Percentiles rank a stretch among this genome's conserved stretches.
These are phyloP conservation scores for Fonsecaea nubica DNA, from an alignment of 2,329 filamentous ascomycete genomes.

Conservation along the genomic window DNA sequence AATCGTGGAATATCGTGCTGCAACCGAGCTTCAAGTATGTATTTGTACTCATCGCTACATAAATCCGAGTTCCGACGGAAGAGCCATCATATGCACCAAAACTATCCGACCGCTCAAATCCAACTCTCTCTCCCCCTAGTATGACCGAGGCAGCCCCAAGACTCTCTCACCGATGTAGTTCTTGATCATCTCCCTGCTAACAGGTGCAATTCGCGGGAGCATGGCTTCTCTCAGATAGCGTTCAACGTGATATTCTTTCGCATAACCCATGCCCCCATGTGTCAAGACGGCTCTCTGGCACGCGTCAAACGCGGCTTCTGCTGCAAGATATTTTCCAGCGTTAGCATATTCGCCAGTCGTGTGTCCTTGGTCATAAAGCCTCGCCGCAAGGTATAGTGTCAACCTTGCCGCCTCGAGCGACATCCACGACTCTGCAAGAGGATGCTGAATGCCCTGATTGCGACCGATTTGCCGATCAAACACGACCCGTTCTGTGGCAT, in stretches of 20 bases:
- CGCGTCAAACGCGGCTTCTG: slow-evolving; percentile 66
- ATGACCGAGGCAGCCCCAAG: slow-evolving; percentile 51
- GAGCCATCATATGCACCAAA: no score
- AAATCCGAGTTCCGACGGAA: no score
- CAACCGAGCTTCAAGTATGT: no score
- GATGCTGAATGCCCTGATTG: slow-evolving; percentile 67
- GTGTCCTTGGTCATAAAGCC: slow-evolving; percentile 62
- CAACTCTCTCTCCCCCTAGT: slow-evolving; percentile 40
- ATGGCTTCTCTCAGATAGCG: slow-evolving; percentile 65
- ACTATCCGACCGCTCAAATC: no score
- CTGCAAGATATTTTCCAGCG: slow-evolving; percentile 64
- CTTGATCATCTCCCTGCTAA: slow-evolving; percentile 60
- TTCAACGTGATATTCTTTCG: slow-evolving; percentile 68
- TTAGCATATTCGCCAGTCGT: slow-evolving; percentile 62
- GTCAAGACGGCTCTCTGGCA: slow-evolving; percentile 64
- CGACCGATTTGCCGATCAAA: slow-evolving; percentile 65
- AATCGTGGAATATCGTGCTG: no score
- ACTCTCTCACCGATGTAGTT: slow-evolving; percentile 55
- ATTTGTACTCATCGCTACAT: no score
- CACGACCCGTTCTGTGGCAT: slow-evolving; percentile 58
- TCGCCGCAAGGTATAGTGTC: slow-evolving; percentile 66
- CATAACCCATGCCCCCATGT: slow-evolving; percentile 69
- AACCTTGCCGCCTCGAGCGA: slow-evolving; percentile 66
- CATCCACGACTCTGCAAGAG: slow-evolving; percentile 66
- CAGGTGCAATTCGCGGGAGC: slow-evolving; percentile 65